Evolutionary conservation across 1,139 yeast genomes (phyloP).

Genomic region (Meyerozyma athensensis): DNA sequence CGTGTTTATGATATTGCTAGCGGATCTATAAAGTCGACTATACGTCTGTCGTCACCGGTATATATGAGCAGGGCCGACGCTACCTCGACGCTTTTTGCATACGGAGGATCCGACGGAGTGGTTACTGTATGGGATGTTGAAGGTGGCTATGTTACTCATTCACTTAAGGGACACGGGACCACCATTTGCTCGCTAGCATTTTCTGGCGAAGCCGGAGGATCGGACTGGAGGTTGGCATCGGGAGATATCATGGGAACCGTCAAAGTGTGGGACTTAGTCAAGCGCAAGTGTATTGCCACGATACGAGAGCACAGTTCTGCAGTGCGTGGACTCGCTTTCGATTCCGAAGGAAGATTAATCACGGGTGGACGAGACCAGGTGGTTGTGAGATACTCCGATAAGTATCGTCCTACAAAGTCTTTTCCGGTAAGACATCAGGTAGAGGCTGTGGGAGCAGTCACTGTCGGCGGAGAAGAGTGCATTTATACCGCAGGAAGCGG

Average conservation of each 20-base stretch:
- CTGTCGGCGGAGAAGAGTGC: slow-evolving; percentile 26
- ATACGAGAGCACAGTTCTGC: slow-evolving; percentile 78
- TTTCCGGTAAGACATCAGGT: slow-evolving; percentile 72
- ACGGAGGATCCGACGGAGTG: slow-evolving; percentile 94
- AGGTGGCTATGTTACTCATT: slow-evolving; percentile 84
- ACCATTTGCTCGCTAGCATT: slow-evolving; percentile 76
- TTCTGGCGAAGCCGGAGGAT: slow-evolving; percentile 64
- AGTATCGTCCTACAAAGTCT: slow-evolving; percentile 56
- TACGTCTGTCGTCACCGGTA: slow-evolving; percentile 71
- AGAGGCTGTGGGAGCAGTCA: slow-evolving; percentile 73
- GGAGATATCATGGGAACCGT: slow-evolving; percentile 88
- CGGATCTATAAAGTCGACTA: slow-evolving; percentile 46
- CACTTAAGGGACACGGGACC: slow-evolving; percentile 92
- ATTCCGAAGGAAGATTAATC: slow-evolving; percentile 50
- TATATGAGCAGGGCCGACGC: slow-evolving; percentile 72
- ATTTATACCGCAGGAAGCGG: slow-evolving; percentile 81
- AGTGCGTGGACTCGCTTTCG: slow-evolving; percentile 79
- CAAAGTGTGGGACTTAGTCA: slow-evolving; percentile 87
- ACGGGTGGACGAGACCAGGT: slow-evolving; percentile 91
- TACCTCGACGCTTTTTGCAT: slow-evolving; percentile 81
- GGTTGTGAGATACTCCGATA: slow-evolving; percentile 57
- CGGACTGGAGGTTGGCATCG: slow-evolving; percentile 74
- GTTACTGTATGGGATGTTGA: slow-evolving; percentile 91
- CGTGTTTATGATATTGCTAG: slow-evolving; percentile 52
- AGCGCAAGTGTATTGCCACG: slow-evolving; percentile 60